Conservation (phyloP, 1,284 basidiomycete species). For the Cutaneotrichosporon spelunceum region DNA sequence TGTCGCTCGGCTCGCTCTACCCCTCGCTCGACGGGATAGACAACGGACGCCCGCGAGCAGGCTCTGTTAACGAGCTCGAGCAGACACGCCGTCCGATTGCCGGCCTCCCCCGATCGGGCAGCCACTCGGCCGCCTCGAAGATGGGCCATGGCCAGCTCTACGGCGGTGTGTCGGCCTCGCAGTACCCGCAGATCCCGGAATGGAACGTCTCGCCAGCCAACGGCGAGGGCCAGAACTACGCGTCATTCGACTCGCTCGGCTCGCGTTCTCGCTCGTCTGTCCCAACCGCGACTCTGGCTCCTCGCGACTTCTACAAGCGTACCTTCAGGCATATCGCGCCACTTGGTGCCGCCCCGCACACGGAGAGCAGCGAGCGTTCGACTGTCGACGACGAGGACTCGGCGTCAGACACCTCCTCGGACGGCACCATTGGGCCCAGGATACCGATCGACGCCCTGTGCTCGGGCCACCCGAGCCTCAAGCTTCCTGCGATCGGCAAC, state of each 20-base stretch:
- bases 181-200: slow-evolving; percentile 23
- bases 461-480: slow-evolving; percentile 25
- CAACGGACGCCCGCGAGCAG: slow-evolving; percentile 24
- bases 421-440: slow-evolving; percentile 3
- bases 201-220: neutral
- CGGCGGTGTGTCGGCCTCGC: slow-evolving; percentile 19
- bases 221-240: slow-evolving; percentile 17
- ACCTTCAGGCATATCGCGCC: slow-evolving; percentile 48
- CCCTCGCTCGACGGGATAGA: slow-evolving; percentile 36
- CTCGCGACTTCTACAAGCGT: slow-evolving; percentile 47
- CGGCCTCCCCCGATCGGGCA: slow-evolving; percentile 28
- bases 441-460: slow-evolving; percentile 14
- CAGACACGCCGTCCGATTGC: slow-evolving; percentile 23
- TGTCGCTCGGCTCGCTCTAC: slow-evolving; percentile 44
- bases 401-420: slow-evolving; percentile 1
- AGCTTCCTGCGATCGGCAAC: slow-evolving; percentile 26
- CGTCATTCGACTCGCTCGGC: slow-evolving; percentile 42
- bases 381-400: slow-evolving; percentile 25
- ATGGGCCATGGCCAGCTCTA: slow-evolving; percentile 19
- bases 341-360: slow-evolving; percentile 39
- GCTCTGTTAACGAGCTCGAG: slow-evolving; percentile 8
- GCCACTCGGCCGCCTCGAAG: slow-evolving; percentile 24
- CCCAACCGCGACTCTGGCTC: slow-evolving; percentile 35
- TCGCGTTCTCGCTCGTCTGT: slow-evolving; percentile 31
- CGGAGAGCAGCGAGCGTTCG: slow-evolving; percentile 34